These are phyloP conservation scores for Hanseniaspora pseudoguilliermondii DNA, from an alignment of 805 yeast genomes.

Conservation along the genomic window DNA sequence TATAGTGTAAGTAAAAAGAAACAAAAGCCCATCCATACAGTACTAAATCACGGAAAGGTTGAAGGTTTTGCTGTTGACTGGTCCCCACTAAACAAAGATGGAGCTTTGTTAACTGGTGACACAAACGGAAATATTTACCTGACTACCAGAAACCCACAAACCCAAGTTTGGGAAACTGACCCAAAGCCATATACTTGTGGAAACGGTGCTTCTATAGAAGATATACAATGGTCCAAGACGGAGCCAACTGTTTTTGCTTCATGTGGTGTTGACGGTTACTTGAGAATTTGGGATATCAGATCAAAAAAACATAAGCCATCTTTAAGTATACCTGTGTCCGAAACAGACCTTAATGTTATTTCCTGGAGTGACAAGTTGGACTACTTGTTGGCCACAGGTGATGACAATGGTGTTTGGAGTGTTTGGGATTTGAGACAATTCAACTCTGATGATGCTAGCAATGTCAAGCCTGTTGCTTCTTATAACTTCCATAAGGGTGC, in stretches of 20 bases:
- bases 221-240: slow-evolving; percentile 88
- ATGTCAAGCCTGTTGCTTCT: slow-evolving; percentile 72
- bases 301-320: slow-evolving; percentile 88
- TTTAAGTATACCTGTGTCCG: slow-evolving; percentile 65
- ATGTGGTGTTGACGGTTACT: slow-evolving; percentile 80
- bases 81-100: slow-evolving; percentile 75
- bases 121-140: slow-evolving; percentile 68
- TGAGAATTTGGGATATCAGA: slow-evolving; percentile 94
- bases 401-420: slow-evolving; percentile 94
- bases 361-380: slow-evolving; percentile 87
- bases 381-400: slow-evolving; percentile 85
- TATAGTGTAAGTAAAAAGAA: slow-evolving; percentile 60
- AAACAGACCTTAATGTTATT: slow-evolving; percentile 81
- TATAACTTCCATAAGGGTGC: slow-evolving; percentile 92
- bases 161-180: slow-evolving; percentile 75
- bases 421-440: slow-evolving; percentile 93
- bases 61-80: slow-evolving; percentile 97
- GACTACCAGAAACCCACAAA: slow-evolving; percentile 50
- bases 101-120: slow-evolving; percentile 81
- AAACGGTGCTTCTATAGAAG: slow-evolving; percentile 76
- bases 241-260: slow-evolving; percentile 93
- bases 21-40: slow-evolving; percentile 71
- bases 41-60: slow-evolving; percentile 78
- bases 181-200: slow-evolving; percentile 53
- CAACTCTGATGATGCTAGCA: slow-evolving; percentile 35